Conservation (phyloP, 2,329 filamentous ascomycete genomes). For the Trichophyton schoenleinii region DNA sequence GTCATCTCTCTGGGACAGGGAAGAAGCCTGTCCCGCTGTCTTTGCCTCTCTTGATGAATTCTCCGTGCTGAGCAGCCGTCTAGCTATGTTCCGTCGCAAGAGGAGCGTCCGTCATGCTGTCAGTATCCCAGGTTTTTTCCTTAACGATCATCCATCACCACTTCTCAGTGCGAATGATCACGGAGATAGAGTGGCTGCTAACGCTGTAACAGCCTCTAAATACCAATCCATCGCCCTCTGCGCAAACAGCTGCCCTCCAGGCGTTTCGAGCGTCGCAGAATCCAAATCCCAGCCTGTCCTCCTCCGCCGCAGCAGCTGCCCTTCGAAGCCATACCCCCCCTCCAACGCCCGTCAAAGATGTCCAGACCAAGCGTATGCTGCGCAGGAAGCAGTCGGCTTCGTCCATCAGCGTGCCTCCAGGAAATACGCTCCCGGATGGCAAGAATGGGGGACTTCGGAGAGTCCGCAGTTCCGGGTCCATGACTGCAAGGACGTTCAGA, state of each 20-base stretch:
- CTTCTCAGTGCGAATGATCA: too few species aligned
- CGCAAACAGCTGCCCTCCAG: slow-evolving; percentile 66
- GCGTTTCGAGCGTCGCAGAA: slow-evolving; percentile 61
- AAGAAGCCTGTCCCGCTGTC: background rate
- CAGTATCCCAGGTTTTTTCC: slow-evolving; percentile 13
- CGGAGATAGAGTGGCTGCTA: background rate
- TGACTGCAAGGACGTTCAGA: slow-evolving; percentile 81
- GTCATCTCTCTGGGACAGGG: background rate
- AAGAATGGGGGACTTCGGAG: slow-evolving; percentile 44
- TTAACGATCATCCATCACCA: background rate
- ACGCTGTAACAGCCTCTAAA: slow-evolving; percentile 45
- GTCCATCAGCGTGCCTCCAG: slow-evolving; percentile 45
- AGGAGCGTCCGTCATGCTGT: slow-evolving; percentile 34
- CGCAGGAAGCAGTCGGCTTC: slow-evolving; percentile 61
- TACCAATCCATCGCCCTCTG: slow-evolving; percentile 54
- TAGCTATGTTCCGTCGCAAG: slow-evolving; percentile 30
- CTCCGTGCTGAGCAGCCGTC: background rate
- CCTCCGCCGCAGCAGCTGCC: slow-evolving; percentile 78
- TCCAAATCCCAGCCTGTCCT: slow-evolving; percentile 50
- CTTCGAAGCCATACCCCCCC: slow-evolving; percentile 65
- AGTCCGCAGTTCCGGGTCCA: slow-evolving; percentile 61
- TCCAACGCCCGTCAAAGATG: slow-evolving; percentile 65
- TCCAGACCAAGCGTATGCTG: slow-evolving; percentile 75
- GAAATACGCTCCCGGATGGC: slow-evolving; percentile 29
- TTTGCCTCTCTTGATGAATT: background rate